These are phyloP conservation scores for Alternaria gaisen DNA, from an alignment of 2,329 filamentous ascomycete genomes.

Conservation along the genomic window DNA sequence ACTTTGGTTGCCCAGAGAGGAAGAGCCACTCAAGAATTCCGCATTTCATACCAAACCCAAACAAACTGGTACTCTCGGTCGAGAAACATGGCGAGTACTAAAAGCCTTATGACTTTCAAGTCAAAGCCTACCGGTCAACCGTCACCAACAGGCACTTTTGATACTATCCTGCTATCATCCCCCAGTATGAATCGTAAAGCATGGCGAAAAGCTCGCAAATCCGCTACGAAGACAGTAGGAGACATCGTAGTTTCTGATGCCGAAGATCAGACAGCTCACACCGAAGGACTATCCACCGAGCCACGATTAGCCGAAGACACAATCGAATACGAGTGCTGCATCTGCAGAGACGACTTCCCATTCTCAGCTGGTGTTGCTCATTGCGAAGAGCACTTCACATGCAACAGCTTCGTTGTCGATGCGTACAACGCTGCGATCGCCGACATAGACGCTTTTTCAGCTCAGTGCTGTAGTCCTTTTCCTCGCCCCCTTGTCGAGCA, in stretches of 20 bases:
- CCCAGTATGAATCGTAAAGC: neutral
- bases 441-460: slow-evolving; percentile 5
- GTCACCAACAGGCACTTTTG: neutral
- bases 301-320: neutral
- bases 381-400: slow-evolving; percentile 12
- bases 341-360: slow-evolving; percentile 1
- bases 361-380: neutral
- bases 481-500: slow-evolving; percentile 1
- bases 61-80: neutral
- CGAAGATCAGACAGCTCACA: neutral
- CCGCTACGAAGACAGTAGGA: neutral
- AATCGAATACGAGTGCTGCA: slow-evolving; percentile 7
- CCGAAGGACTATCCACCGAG: neutral
- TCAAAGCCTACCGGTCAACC: neutral
- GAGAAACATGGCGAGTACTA: neutral
- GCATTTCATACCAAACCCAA: neutral
- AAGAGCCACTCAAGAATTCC: neutral
- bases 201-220: slow-evolving; percentile 1
- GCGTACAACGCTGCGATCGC: slow-evolving; percentile 1
- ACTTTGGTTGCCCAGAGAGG: neutral
- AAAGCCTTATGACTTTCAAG: neutral
- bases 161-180: neutral
- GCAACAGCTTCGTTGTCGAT: slow-evolving; percentile 9
- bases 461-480: slow-evolving; percentile 6
- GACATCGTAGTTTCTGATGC: neutral